A percentile compares a stretch with the other conserved stretches of the same genome.
phyloP scores from a whole-genome alignment of 768 basidiomycete genomes.

The Rhizopogon rudus region DNA sequence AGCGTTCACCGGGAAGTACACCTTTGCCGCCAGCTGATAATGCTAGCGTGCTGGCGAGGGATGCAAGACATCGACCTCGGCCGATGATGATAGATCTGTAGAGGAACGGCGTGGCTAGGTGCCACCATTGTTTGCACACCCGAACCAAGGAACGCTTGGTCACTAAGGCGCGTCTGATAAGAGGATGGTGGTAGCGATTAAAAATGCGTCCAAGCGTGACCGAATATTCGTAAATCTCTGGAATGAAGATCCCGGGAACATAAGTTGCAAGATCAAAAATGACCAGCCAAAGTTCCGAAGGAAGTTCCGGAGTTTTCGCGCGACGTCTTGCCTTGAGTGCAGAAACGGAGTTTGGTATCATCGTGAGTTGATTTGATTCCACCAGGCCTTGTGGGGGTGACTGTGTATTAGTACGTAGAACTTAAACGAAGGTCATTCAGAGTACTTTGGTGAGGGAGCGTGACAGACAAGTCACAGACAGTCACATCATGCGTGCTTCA shows the following conservation, averaged over 20 bases:
- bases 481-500: background rate
- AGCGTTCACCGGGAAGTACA: slow-evolving; percentile 5
- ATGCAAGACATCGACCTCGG: slow-evolving; percentile 11
- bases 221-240: slow-evolving; percentile 18
- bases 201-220: slow-evolving; percentile 5
- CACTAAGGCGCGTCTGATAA: slow-evolving; percentile 14
- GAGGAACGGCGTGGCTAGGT: slow-evolving; percentile 18
- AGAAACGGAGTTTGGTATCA: background rate
- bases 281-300: slow-evolving; percentile 20
- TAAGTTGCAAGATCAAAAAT: slow-evolving; percentile 18
- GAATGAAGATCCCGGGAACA: slow-evolving; percentile 14
- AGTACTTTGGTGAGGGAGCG: background rate
- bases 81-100: slow-evolving; percentile 20
- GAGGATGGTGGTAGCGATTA: background rate
- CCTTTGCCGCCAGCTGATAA: slow-evolving; percentile 8
- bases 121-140: slow-evolving; percentile 25
- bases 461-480: background rate
- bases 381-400: background rate
- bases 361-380: background rate
- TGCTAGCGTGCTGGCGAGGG: slow-evolving; percentile 12
- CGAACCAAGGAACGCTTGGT: slow-evolving; percentile 23
- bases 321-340: background rate
- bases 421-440: background rate
- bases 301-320: slow-evolving; percentile 5
- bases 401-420: background rate